Evolutionary conservation across 805 yeast species (phyloP).

Genomic region (Ogataea sp.): DNA sequence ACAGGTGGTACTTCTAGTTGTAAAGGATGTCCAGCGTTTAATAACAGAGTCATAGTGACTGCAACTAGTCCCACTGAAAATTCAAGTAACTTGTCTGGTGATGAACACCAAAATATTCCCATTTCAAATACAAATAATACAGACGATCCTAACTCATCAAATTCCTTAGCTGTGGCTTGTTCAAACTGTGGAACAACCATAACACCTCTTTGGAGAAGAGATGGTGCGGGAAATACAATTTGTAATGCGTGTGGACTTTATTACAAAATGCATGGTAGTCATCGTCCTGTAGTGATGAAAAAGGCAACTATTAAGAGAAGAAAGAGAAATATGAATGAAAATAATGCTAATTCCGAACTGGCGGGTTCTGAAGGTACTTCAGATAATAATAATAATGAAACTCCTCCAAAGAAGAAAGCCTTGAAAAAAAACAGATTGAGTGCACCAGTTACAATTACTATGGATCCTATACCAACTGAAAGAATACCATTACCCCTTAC

Average conservation of each 20-base stretch:
- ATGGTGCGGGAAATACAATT: conserved; percentile 72
- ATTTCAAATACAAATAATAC: neutral
- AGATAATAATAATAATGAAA: neutral
- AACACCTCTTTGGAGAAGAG: conserved; percentile 84
- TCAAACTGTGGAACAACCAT: conserved; percentile 78
- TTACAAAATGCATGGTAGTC: conserved; percentile 65
- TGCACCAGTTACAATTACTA: neutral
- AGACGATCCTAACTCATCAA: conserved; percentile 14
- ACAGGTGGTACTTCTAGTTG: conserved; percentile 81
- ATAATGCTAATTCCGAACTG: neutral
- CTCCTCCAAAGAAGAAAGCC: conserved; percentile 2
- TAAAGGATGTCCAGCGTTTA: conserved; percentile 75
- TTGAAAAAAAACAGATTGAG: neutral
- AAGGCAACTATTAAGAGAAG: conserved; percentile 68
- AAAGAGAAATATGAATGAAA: conserved; percentile 30
- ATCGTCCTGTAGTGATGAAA: conserved; percentile 71
- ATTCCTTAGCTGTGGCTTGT: conserved; percentile 62
- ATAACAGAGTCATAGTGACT: conserved; percentile 50
- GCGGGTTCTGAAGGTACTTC: conserved; percentile 1
- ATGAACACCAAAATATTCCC: neutral
- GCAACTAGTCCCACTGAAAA: neutral
- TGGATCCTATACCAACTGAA: no score
- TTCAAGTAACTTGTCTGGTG: neutral
- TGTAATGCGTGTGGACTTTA: conserved; percentile 88
- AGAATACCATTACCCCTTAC: neutral